Evolutionary conservation across 2,329 filamentous ascomycete genomes (phyloP), one percentile per base, ranked within the genome.

Genomic region (Emmonsia crescens): DNA sequence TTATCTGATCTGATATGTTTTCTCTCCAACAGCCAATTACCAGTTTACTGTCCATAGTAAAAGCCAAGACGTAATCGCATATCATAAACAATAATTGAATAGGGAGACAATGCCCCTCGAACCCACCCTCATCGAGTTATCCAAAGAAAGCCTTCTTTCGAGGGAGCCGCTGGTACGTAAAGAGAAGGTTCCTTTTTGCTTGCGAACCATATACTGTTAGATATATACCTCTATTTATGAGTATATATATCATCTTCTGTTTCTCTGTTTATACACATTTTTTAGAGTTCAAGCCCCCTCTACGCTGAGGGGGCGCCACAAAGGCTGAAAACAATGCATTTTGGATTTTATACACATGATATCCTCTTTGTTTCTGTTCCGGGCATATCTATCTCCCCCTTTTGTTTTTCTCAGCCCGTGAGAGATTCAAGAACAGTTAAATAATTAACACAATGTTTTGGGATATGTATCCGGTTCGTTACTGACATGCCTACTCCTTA

Each of bases 111-210:
- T 49, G 48, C 27, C 40, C 16, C 1, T 48, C 10, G 52, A 62
- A 57, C 3, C 56, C 14, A 19, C 9, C 40, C 16, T 40, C 19
- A 42, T n/a, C n/a, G 52, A 52, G 33, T 19, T 38, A 49, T 46
- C 56, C 19, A 64, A 70, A 60, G 74, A 72, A 29, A 72, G 70
- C 57, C 63, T 71, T 44, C 40, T 74, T 21, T 72, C 72, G 6
- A 68, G 63, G 48, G 72, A 66, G 27, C 72, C 73, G 52, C 65
- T 75, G 71, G 74, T 75, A 73, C 31, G 65, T 57, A 10, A 27
- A n/a, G n/a, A n/a, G n/a, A 21, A 24, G 16, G 24, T 40, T 24
- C 38, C 8, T 48, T 55, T 55, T 42, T 10, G 14, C 14, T 6
- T 21, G n/a, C 38, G 21, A 38, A 27, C 5, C 21, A 24, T 42